Evolutionary conservation across 441 rosid genomes (phyloP), one percentile per base, ranked within the genome.

Genomic region (Sinapis alba): DNA sequence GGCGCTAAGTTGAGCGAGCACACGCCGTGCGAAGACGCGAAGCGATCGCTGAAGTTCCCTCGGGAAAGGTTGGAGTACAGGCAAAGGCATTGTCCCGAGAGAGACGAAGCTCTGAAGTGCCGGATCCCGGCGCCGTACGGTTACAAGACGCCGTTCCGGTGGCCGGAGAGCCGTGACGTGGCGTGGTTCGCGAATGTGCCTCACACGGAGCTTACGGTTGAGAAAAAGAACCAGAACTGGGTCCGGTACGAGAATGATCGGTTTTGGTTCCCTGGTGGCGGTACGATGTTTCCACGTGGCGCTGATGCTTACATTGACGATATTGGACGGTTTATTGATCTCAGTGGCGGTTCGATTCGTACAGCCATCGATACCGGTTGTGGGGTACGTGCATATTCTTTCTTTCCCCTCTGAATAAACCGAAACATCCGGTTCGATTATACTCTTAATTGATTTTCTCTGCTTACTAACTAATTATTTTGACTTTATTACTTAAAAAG

Each of bases 361-460:
- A 89, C 94, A 2, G 94, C 91, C 74, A 84, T 87, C 18, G 94
- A 89, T 68, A 89, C 94, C 23, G 94, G 94, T 15, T 89, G 94
- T 56, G 94, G 94, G 87, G 93, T 89, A 87, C 77, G 86, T 81
- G 38, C 5, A 15, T 41, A 3, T 61, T 34, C 21, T 67, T 54
- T n/a, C n/a, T n/a, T 24, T 3, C 75, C 26, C 30, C n/a, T 20
- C 9, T 23, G 2, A 30, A 26, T 28, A 1, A 56, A 68, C 69
- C 32, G n/a, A 68, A 73, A 56, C 47, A 24, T 23, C 69, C 60
- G 58, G 59, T 62, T 60, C 12, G 27, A n/a, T 34, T 65, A 57
- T 45, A 19, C 0, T 41, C 5, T 62, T 20, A 34, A 24, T 30
- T 32, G 11, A 4, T 56, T 34, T 23, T 19, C 12, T 15, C 18